Evolutionary conservation across 257 asterid species (phyloP).

Genomic region (Gentiana macrophylla): DNA sequence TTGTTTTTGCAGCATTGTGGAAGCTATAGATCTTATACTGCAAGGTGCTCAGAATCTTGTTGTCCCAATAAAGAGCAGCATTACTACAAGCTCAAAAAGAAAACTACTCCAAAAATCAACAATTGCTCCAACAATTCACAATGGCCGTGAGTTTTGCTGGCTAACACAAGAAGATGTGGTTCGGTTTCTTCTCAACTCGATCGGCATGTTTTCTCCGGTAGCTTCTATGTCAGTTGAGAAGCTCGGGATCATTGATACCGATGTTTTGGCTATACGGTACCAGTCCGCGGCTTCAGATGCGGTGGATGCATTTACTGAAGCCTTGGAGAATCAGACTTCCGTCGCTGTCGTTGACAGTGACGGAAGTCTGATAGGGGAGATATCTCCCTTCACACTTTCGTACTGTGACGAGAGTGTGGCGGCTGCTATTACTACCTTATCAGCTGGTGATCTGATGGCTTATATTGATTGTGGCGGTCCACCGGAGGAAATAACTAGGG

Average conservation of each 20-base stretch:
- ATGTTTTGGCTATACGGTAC: slow-evolving; percentile 28
- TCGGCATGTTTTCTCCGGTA: slow-evolving; percentile 57
- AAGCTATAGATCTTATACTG: slow-evolving; percentile 60
- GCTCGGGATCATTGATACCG: slow-evolving; percentile 44
- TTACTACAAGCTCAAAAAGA: slow-evolving; percentile 23
- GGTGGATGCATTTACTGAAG: slow-evolving; percentile 23
- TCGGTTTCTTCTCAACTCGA: slow-evolving; percentile 56
- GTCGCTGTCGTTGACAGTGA: slow-evolving; percentile 63
- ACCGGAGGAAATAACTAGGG: slow-evolving; percentile 54
- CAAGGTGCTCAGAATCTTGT: slow-evolving; percentile 60
- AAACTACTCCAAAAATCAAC: slow-evolving; percentile 36
- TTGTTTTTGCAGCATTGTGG: slow-evolving; percentile 47
- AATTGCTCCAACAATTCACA: slow-evolving; percentile 31
- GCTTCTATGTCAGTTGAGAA: slow-evolving; percentile 48
- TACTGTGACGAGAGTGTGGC: slow-evolving; percentile 53
- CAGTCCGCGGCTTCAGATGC: slow-evolving; percentile 43
- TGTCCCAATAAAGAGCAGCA: slow-evolving; percentile 23
- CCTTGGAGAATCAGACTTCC: slow-evolving; percentile 51
- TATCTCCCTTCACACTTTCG: slow-evolving; percentile 57
- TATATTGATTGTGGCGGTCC: slow-evolving; percentile 74
- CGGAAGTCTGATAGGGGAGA: slow-evolving; percentile 52
- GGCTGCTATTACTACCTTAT: slow-evolving; percentile 58
- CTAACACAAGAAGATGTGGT: slow-evolving; percentile 71
- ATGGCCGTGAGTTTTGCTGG: slow-evolving; percentile 78
- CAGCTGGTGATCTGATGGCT: slow-evolving; percentile 74